Evolutionary conservation across 2,329 filamentous ascomycete species (phyloP), one percentile per base, ranked within the genome.

Genomic region (Pestalotiopsis sp.): DNA sequence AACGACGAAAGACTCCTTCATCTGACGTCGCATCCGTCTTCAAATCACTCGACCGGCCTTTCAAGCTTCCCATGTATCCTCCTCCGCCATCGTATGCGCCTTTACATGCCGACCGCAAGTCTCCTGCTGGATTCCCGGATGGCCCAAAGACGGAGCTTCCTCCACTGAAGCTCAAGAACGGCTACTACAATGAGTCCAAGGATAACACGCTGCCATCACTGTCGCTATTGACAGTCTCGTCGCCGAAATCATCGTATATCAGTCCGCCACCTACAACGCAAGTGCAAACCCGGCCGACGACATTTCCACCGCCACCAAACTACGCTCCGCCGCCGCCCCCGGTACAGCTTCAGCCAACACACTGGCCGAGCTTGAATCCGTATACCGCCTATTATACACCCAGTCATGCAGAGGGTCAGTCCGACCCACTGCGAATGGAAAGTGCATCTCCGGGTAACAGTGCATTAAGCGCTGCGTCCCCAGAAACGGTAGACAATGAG

Each of bases 291-390:
- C 64, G 36, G 58, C 68, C 38, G 59, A 62, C 59, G 23, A 66
- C 57, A 20, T 31, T 31, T 31, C 71, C 70, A n/a, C 68, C 69
- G 7, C 71, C 71, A 12, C 74, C 66, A 45, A 62, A 66, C 56
- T 72, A 72, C 65, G 49, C 69, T 38, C 71, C 75, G 11, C 75
- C 74, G 62, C 73, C 72, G 57, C 72, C 76, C 7, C 75, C 77
- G 49, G 70, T 74, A 20, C 73, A 70, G 65, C 70, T 76, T 39
- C 69, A 77, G 52, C 69, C 77, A 27, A 76, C 74, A 31, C 80
- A 81, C 69, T 88, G 86, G 86, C 83, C 84, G 25, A 83, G 82
- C 69, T 75, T 86, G 63, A 86, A 86, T 68, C 84, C 84, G 0
- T 76, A 86, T 23, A 83, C 84, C 11, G 79, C 82, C 7, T 87